A percentile compares a stretch with the other conserved stretches of the same genome.
phyloP scores from a whole-genome alignment of 441 rosid genomes.

The Populus hybrid region DNA sequence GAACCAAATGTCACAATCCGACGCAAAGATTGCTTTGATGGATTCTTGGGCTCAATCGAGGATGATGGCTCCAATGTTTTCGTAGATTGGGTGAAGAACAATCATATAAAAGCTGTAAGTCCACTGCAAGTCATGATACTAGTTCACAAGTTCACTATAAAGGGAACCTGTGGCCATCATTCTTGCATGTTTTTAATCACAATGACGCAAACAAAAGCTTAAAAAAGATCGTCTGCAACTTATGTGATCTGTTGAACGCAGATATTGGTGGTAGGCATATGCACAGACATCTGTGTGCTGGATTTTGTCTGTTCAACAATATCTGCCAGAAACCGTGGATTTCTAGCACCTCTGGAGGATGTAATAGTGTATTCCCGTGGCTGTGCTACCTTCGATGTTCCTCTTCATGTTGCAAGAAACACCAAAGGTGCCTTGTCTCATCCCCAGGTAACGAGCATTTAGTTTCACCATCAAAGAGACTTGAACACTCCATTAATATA shows the following conservation, averaged over 20 bases:
- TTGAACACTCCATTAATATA: neutral
- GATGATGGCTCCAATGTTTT: slow-evolving; percentile 67
- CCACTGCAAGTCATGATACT: neutral
- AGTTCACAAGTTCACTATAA: neutral
- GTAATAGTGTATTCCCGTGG: slow-evolving; percentile 59
- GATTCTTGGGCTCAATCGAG: slow-evolving; percentile 68
- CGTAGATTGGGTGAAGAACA: slow-evolving; percentile 58
- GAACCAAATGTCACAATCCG: slow-evolving; percentile 55
- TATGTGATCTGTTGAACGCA: slow-evolving; percentile 24
- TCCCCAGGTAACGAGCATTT: slow-evolving; percentile 59
- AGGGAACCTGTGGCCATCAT: neutral
- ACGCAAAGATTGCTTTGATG: slow-evolving; percentile 68
- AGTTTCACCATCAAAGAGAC: neutral
- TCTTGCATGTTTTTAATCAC: neutral
- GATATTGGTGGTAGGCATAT: slow-evolving; percentile 70
- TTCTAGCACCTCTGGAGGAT: slow-evolving; percentile 53
- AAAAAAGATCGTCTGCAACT: neutral
- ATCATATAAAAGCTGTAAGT: slow-evolving; percentile 54
- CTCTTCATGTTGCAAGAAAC: slow-evolving; percentile 37
- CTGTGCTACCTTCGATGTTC: slow-evolving; percentile 74
- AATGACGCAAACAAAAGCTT: neutral
- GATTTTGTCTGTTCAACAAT: slow-evolving; percentile 60
- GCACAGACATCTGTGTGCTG: slow-evolving; percentile 71
- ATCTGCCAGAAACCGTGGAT: slow-evolving; percentile 57
- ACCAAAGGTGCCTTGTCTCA: slow-evolving; percentile 54